Base-by-base conservation (phyloP, 1,139 yeast genomes). In the Entelexis paramagnoliae region DNA sequence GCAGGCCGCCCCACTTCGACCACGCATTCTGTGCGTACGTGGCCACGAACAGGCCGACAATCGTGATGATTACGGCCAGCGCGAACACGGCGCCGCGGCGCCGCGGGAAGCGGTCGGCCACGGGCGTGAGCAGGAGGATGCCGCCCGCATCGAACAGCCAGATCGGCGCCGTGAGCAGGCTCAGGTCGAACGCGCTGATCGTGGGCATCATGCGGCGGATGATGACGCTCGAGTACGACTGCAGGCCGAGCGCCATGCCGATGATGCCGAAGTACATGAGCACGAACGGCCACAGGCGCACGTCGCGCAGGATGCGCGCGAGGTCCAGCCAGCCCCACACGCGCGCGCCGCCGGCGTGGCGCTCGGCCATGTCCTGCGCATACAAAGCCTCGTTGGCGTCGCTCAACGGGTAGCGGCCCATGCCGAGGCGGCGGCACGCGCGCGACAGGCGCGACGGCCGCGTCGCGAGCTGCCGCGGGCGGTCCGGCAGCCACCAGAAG, bases 201-300 rank as follows among this genome's bases (percentile, higher is more conserved):
- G 63, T 60, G 2, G 91, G 82, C 64, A 83, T 79, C 59, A 81
- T 79, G 11, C 76, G 76, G 49, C 74, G 68, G 60, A 86, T 81
- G 58, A 86, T 80, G 17, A 91, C 80, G 5, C 94, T 80, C 2
- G 91, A 95, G 67, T 83, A 86, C 17, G 82, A 91, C 20, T 89
- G 87, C 52, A 86, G 71, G 16, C 95, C 95, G 63, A 76, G 80
- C 1, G 95, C 95, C 19, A 87, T 79, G 46, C 95, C 95, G 19
- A 86, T 95, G 16, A 83, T 95, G 9, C 95, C 95, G 67, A 86
- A 87, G 68, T 86, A 86, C 95, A 86, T 86, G 69, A 86, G 72
- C 48, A 84, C 72, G 55, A 86, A 67, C 1, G 95, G 93, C 91
- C 91, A 85, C 46, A 83, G 73, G 59, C 93, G 73, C 46, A 75